Percentiles rank a stretch among this genome's conserved stretches.
Conservation (phyloP, 352 stramenopile species). For the Thalassiosira oceanica region DNA sequence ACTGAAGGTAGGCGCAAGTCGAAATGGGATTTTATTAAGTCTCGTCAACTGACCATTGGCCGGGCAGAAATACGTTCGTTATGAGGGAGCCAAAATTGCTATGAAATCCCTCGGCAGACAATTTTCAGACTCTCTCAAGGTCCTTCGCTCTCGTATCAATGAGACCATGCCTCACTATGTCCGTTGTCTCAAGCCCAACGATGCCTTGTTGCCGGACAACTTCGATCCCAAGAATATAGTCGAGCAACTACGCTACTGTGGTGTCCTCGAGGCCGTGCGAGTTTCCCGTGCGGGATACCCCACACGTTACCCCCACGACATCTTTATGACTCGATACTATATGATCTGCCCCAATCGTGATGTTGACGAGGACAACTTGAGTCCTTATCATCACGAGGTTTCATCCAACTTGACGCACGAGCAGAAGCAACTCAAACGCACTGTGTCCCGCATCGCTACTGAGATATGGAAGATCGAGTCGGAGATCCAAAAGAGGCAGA, state of each 20-base stretch:
- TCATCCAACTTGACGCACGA: slow-evolving; percentile 46
- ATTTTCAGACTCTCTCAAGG: slow-evolving; percentile 90
- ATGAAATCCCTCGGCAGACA: slow-evolving; percentile 82
- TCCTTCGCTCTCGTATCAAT: slow-evolving; percentile 89
- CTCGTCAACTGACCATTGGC: too few species aligned
- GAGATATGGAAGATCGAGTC: slow-evolving; percentile 77
- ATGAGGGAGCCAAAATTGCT: slow-evolving; percentile 54
- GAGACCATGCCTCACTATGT: slow-evolving; percentile 95
- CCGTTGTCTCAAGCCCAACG: slow-evolving; percentile 97
- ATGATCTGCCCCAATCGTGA: slow-evolving; percentile 40
- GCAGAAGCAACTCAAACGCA: slow-evolving; percentile 61
- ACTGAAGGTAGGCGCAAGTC: slow-evolving; percentile 84
- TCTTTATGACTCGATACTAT: slow-evolving; percentile 86
- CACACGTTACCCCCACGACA: slow-evolving; percentile 88
- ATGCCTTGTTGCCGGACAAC: slow-evolving; percentile 84
- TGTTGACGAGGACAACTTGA: slow-evolving; percentile 42
- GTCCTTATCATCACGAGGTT: slow-evolving; percentile 44
- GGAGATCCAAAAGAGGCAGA: slow-evolving; percentile 28
- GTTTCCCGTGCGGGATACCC: slow-evolving; percentile 93
- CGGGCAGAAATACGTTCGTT: slow-evolving; percentile 73
- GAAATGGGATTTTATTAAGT: too few species aligned
- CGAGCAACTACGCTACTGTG: slow-evolving; percentile 93
- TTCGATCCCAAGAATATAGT: slow-evolving; percentile 91
- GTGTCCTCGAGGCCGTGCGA: slow-evolving; percentile 91
- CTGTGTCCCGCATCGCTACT: slow-evolving; percentile 75